Conservation (phyloP, 208 protist species). For the Phytomonas sp. region DNA sequence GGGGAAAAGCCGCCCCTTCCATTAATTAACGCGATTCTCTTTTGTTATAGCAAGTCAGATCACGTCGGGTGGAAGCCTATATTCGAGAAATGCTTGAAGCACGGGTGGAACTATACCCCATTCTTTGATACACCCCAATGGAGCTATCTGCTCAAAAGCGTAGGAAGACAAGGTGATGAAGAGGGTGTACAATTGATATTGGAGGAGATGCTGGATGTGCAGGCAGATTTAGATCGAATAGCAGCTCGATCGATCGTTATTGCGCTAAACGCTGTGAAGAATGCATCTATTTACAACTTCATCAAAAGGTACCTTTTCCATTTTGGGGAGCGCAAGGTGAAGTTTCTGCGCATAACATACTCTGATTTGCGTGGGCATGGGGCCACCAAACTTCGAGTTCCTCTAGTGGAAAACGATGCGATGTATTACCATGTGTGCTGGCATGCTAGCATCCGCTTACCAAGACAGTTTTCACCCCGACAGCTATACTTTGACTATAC, state of each 20-base stretch:
- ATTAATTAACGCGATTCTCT: slow-evolving; percentile 72
- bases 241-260: slow-evolving; percentile 68
- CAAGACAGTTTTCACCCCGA: slow-evolving; percentile 76
- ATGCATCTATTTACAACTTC: slow-evolving; percentile 75
- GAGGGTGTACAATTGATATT: slow-evolving; percentile 56
- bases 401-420: slow-evolving; percentile 76
- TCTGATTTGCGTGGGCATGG: slow-evolving; percentile 75
- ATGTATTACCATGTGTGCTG: slow-evolving; percentile 89
- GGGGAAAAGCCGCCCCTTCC: slow-evolving; percentile 45
- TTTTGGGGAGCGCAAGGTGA: slow-evolving; percentile 82
- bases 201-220: slow-evolving; percentile 84
- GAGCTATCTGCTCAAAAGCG: slow-evolving; percentile 76
- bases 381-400: slow-evolving; percentile 62
- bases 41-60: slow-evolving; percentile 69
- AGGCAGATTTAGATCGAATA: slow-evolving; percentile 78
- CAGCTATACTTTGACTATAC: slow-evolving; percentile 89
- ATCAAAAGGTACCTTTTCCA: slow-evolving; percentile 84
- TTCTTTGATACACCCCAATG: slow-evolving; percentile 77
- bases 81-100: slow-evolving; percentile 68
- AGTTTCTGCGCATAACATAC: slow-evolving; percentile 78
- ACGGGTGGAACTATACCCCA: slow-evolving; percentile 81
- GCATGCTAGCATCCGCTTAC: slow-evolving; percentile 72
- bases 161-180: slow-evolving; percentile 72
- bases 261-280: slow-evolving; percentile 69
- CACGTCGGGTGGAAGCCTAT: slow-evolving; percentile 55